Conservation (phyloP, 1,284 basidiomycete genomes). For the Cryptococcus neoformans region DNA sequence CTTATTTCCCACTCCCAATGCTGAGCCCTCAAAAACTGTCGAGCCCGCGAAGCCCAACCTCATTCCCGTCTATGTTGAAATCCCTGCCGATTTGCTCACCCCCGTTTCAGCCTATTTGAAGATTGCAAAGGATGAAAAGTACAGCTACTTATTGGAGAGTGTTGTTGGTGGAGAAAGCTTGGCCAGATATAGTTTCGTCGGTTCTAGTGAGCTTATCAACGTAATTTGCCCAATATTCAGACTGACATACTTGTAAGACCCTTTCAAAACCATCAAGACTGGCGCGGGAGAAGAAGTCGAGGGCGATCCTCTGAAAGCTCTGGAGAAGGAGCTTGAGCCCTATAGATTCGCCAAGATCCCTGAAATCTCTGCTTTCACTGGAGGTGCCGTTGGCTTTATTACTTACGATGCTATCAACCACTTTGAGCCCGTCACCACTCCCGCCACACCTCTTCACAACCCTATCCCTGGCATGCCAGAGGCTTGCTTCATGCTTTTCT, state of each 20-base stretch:
- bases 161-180: slow-evolving; percentile 87
- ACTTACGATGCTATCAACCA: slow-evolving; percentile 94
- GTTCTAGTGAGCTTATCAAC: slow-evolving; percentile 63
- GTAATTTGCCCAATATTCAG: slow-evolving; percentile 7
- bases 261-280: slow-evolving; percentile 85
- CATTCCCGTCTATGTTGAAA: slow-evolving; percentile 83
- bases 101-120: slow-evolving; percentile 96
- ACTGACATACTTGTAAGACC: slow-evolving; percentile 58
- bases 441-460: slow-evolving; percentile 59
- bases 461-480: slow-evolving; percentile 86
- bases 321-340: slow-evolving; percentile 81
- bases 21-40: background rate
- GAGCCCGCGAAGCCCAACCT: slow-evolving; percentile 32
- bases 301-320: slow-evolving; percentile 81
- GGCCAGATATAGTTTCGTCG: slow-evolving; percentile 93
- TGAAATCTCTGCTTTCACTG: slow-evolving; percentile 76
- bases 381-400: slow-evolving; percentile 97
- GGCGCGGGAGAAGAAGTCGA: slow-evolving; percentile 76
- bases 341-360: slow-evolving; percentile 91
- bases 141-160: slow-evolving; percentile 91
- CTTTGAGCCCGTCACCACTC: slow-evolving; percentile 87
- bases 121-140: slow-evolving; percentile 84
- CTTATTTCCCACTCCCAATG: slow-evolving; percentile 8
- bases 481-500: slow-evolving; percentile 93
- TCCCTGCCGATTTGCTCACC: slow-evolving; percentile 94